A percentile compares a stretch with the other conserved stretches of the same genome.
Conservation (phyloP, 495 filamentous ascomycete species). For the Hyphodiscus hymeniophilus region DNA sequence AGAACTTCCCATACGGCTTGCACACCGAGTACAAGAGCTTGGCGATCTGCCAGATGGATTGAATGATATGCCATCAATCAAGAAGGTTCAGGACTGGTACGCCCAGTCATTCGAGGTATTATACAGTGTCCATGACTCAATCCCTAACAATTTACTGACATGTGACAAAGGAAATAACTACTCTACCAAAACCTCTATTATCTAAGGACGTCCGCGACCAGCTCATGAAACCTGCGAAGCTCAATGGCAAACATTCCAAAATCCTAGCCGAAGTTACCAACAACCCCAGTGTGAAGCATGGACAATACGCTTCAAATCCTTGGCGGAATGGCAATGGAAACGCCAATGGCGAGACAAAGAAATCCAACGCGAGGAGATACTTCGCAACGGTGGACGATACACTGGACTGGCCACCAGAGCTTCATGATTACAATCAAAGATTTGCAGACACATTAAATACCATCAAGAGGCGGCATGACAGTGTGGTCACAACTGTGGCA, state of each 20-base stretch:
- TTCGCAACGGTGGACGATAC: conserved; percentile 86
- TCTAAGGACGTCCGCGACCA: conserved; percentile 68
- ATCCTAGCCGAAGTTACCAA: conserved; percentile 73
- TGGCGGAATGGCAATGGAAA: conserved; percentile 36
- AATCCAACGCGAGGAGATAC: conserved; percentile 60
- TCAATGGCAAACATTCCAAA: conserved; percentile 47
- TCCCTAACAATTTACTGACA: conserved; percentile 24
- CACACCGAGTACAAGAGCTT: conserved; percentile 92
- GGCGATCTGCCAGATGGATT: conserved; percentile 90
- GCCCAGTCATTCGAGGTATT: conserved; percentile 96
- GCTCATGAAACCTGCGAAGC: conserved; percentile 63
- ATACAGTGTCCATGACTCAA: background rate
- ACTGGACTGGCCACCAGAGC: conserved; percentile 86
- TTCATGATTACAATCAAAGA: conserved; percentile 86
- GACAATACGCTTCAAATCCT: conserved; percentile 76
- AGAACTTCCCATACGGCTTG: conserved; percentile 93
- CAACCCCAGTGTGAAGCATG: conserved; percentile 83
- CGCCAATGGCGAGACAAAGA: conserved; percentile 45
- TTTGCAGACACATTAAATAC: conserved; percentile 78
- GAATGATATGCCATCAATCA: conserved; percentile 96
- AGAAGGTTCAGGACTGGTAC: conserved; percentile 95
- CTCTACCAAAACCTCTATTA: conserved; percentile 67
- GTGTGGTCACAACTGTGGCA: conserved; percentile 90
- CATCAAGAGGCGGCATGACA: conserved; percentile 93
- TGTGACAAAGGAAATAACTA: conserved; percentile 73